Conservation (phyloP, 2,329 filamentous ascomycete species). For the Phaeosphaeria sp. region DNA sequence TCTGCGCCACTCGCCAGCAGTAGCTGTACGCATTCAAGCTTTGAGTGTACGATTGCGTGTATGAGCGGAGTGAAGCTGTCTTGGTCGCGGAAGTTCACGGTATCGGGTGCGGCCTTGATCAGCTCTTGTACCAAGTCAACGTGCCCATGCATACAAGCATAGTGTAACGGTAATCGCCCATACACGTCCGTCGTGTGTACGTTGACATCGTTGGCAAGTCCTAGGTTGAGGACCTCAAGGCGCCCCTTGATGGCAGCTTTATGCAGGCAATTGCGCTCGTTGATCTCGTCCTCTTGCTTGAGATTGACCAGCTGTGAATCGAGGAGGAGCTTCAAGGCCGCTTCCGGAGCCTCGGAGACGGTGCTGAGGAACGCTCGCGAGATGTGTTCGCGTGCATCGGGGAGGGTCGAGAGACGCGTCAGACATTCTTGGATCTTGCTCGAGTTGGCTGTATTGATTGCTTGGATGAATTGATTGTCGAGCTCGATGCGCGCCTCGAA, state of each 20-base stretch:
- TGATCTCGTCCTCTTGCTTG: conserved; percentile 96
- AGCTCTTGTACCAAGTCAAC: conserved; percentile 82
- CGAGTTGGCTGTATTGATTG: conserved; percentile 81
- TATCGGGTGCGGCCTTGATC: conserved; percentile 71
- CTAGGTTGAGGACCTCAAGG: conserved; percentile 75
- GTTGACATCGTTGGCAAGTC: conserved; percentile 77
- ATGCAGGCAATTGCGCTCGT: conserved; percentile 94
- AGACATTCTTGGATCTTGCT: conserved; percentile 81
- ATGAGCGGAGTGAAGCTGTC: conserved; percentile 98
- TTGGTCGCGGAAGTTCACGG: conserved; percentile 88
- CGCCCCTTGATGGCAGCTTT: conserved; percentile 96
- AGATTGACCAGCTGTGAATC: conserved; percentile 85
- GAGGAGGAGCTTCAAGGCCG: conserved; percentile 77
- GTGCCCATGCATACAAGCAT: conserved; percentile 93
- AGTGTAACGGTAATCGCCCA: conserved; percentile 90
- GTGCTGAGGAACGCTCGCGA: conserved; percentile 91
- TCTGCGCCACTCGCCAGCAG: conserved; percentile 81
- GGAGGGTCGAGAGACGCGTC: conserved; percentile 68
- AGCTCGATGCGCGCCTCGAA: conserved; percentile 82
- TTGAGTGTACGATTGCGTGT: conserved; percentile 89
- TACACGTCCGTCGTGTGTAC: conserved; percentile 88
- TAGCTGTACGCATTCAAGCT: conserved; percentile 78
- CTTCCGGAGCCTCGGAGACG: conserved; percentile 81
- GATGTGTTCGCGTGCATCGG: conserved; percentile 74
- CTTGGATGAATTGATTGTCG: conserved; percentile 86